A percentile compares a stretch with the other conserved stretches of the same genome.
Conservation (phyloP, 2,329 filamentous ascomycete species). For the Aspergillus sp. region DNA sequence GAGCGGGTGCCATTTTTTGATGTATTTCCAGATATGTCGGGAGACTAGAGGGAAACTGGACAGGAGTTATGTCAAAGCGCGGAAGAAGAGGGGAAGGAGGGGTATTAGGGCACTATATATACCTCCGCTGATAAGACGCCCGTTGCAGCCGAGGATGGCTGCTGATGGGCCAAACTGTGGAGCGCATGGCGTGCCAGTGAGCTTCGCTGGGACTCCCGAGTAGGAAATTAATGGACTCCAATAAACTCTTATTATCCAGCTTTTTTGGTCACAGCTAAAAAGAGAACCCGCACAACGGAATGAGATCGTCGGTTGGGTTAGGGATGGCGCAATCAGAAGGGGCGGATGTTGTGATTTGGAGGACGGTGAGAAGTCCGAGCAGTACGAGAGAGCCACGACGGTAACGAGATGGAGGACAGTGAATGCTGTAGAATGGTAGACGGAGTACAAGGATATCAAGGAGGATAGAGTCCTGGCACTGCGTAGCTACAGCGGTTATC, state of each 20-base stretch:
- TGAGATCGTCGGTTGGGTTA: constrained; percentile 7
- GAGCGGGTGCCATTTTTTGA: constrained; percentile 17
- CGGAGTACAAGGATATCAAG: too few species aligned
- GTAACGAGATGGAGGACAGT: too few species aligned
- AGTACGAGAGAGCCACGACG: too few species aligned
- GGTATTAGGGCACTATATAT: constrained; percentile 1
- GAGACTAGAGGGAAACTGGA: background rate
- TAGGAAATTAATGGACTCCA: too few species aligned
- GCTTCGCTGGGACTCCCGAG: background rate
- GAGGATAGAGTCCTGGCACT: too few species aligned
- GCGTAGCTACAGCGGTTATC: too few species aligned
- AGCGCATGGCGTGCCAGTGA: constrained; percentile 23
- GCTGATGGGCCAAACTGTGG: constrained; percentile 18
- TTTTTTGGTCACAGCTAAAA: too few species aligned
- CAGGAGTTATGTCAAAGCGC: background rate
- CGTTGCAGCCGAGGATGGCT: background rate
- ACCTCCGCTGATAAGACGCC: background rate
- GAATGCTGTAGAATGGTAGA: too few species aligned
- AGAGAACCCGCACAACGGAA: constrained; percentile 2
- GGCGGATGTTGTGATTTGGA: constrained; percentile 17
- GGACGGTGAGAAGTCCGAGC: background rate
- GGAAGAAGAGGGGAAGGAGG: background rate
- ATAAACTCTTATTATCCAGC: too few species aligned
- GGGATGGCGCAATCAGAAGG: constrained; percentile 25
- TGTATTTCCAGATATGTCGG: background rate